Percentiles rank a stretch among this genome's conserved stretches.
These are phyloP conservation scores for Eutrema japonicum DNA, from an alignment of 345 rosid species.

Conservation along the genomic window DNA sequence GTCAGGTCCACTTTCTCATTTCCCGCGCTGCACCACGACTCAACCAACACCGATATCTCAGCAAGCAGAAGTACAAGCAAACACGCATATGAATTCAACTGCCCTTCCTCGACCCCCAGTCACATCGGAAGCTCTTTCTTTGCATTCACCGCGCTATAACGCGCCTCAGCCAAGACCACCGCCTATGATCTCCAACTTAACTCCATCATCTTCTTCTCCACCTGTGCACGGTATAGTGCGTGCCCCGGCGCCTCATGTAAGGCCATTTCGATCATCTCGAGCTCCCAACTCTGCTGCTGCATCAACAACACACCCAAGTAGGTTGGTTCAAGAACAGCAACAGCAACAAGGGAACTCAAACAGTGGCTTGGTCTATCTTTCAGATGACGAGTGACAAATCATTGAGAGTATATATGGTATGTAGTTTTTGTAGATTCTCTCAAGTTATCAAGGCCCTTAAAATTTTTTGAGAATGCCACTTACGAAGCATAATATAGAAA, in stretches of 20 bases:
- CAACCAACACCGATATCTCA: constrained; percentile 15
- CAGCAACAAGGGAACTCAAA: constrained; percentile 28
- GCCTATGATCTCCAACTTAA: constrained; percentile 32
- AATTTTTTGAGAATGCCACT: background rate
- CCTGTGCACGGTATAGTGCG: constrained; percentile 2
- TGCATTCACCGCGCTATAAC: background rate
- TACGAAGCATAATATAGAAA: background rate
- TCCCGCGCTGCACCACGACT: background rate
- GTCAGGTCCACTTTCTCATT: background rate
- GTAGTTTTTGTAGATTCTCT: constrained; percentile 7
- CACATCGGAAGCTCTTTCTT: constrained; percentile 22
- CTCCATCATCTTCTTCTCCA: constrained; percentile 20
- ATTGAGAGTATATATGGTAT: background rate
- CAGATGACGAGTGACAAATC: constrained; percentile 29
- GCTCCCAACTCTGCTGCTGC: constrained; percentile 12
- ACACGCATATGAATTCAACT: background rate
- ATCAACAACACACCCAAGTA: constrained; percentile 2
- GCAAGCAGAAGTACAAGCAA: background rate
- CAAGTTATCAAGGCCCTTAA: background rate
- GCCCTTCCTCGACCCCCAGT: background rate
- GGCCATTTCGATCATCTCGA: constrained; percentile 14
- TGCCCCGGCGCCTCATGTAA: constrained; percentile 33
- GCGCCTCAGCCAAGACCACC: constrained; percentile 26
- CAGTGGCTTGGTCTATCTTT: constrained; percentile 29
- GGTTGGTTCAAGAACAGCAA: constrained; percentile 22